Evolutionary conservation across 306 rosid genomes (phyloP).

Genomic region (Mucuna pruriens): DNA sequence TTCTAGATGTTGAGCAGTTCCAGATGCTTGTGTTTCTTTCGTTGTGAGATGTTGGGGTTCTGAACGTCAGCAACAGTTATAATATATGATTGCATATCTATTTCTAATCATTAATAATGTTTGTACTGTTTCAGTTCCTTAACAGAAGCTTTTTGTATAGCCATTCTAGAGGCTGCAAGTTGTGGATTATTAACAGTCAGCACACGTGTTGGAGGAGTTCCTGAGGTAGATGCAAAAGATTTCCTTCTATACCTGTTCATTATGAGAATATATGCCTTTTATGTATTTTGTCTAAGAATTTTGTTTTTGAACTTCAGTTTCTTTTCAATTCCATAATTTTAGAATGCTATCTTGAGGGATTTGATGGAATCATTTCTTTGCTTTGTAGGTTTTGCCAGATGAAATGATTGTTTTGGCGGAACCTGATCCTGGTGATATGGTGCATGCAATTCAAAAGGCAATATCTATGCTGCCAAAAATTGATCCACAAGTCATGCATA

Average conservation of each 20-base stretch:
- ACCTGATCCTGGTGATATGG: slow-evolving; percentile 92
- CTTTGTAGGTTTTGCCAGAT: slow-evolving; percentile 83
- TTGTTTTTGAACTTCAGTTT: not conserved
- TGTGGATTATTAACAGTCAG: slow-evolving; percentile 96
- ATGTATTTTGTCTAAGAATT: slow-evolving; percentile 17
- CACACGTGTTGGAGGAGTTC: slow-evolving; percentile 94
- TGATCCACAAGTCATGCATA: slow-evolving; percentile 84
- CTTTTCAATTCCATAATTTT: not conserved
- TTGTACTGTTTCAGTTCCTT: slow-evolving; percentile 67
- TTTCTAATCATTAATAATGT: slow-evolving; percentile 15
- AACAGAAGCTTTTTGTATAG: slow-evolving; percentile 97
- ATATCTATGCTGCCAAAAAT: slow-evolving; percentile 75
- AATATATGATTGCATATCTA: not conserved
- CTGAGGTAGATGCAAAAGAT: slow-evolving; percentile 62
- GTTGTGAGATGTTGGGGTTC: slow-evolving; percentile 18
- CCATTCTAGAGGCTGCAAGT: slow-evolving; percentile 96
- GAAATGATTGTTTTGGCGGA: slow-evolving; percentile 93
- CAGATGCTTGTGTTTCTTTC: slow-evolving; percentile 6
- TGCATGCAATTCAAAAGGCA: slow-evolving; percentile 73
- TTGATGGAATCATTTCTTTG: slow-evolving; percentile 38
- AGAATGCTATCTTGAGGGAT: slow-evolving; percentile 10
- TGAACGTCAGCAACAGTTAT: not conserved
- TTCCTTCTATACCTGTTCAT: slow-evolving; percentile 21
- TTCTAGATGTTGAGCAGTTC: slow-evolving; percentile 1
- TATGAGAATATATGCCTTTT: not conserved